Evolutionary conservation across 116 monocot genomes (phyloP), one percentile per base, ranked within the genome.

Genomic region (Thalassia testudinum): DNA sequence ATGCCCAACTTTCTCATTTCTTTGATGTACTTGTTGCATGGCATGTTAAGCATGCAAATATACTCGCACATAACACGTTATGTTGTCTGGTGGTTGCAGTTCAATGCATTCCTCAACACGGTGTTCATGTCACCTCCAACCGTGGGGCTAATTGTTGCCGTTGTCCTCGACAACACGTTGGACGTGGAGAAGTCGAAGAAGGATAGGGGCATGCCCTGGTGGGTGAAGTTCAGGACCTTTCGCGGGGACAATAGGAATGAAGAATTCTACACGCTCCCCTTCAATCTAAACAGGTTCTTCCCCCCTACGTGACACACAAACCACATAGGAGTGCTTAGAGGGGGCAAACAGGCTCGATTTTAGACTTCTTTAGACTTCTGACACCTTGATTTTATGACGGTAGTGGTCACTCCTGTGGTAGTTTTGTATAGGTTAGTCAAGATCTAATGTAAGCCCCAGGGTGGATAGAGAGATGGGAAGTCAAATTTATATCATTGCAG

Each of bases 191-290:
- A 73, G 57, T 78, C 82, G 1, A 82, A 76, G 28, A 91, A 76
- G 62, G 91, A 91, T 28, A 70, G 85, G 34, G 91, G 91, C 2
- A 87, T 87, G 82, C 82, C 75, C 0, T 87, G 87, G 87, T 87
- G 87, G 82, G 87, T 82, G 5, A 78, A 82, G 17, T 87, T 87
- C 50, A 71, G 87, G 62, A 87, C 78, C 14, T 87, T 87, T 49
- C 62, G 79, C 73, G 87, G 87, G 7, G 87, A 87, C 72, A 87
- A 75, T 65, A 55, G 87, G 23, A 87, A 82, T 21, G 87, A 87
- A 48, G 82, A 87, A 53, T 87, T 87, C 54, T 87, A 87, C 26
- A 76, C 72, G 1, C 70, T 87, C 29, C 87, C 82, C 16, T 82
- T 87, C 56, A 82, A 82, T 53, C 87, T 87, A 49, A 82, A 82